Evolutionary conservation across 805 yeast genomes (phyloP).

Genomic region (Yarrowia bubula): DNA sequence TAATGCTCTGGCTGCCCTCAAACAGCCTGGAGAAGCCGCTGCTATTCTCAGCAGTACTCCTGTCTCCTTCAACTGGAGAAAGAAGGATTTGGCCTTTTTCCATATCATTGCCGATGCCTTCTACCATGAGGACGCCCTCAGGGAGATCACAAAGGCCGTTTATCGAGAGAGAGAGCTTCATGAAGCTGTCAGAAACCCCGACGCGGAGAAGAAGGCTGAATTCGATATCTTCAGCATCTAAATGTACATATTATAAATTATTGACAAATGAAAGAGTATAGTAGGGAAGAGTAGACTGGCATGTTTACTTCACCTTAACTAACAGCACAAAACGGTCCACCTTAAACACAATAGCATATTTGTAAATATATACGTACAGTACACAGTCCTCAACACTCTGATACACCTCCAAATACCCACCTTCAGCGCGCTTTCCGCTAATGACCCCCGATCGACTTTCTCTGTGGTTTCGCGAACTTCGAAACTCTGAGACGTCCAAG

Average conservation of each 20-base stretch:
- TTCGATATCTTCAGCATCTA: slow-evolving; percentile 17
- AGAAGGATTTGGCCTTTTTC: slow-evolving; percentile 15
- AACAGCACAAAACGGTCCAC: no score
- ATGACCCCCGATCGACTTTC: slow-evolving; percentile 7
- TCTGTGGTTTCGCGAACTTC: background rate
- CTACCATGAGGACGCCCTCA: background rate
- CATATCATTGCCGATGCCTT: background rate
- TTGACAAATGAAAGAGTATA: background rate
- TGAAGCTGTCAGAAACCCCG: background rate
- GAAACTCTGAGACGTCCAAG: background rate
- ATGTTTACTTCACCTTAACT: no score
- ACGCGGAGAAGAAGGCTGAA: background rate
- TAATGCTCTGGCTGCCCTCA: slow-evolving; percentile 16
- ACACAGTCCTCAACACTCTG: background rate
- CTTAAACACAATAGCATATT: no score
- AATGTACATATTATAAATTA: slow-evolving; percentile 18
- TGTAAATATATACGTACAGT: no score
- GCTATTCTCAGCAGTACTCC: slow-evolving; percentile 4
- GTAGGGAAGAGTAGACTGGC: no score
- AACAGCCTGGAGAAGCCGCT: slow-evolving; percentile 7
- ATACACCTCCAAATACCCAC: background rate
- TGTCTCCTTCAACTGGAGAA: slow-evolving; percentile 6
- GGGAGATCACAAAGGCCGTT: background rate
- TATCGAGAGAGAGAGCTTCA: background rate
- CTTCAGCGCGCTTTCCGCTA: slow-evolving; percentile 9